A percentile compares a stretch with the other conserved stretches of the same genome.
Evolutionary conservation across 2,329 filamentous ascomycete species (phyloP).

Genomic region (Trichoderma arundinaceum): DNA sequence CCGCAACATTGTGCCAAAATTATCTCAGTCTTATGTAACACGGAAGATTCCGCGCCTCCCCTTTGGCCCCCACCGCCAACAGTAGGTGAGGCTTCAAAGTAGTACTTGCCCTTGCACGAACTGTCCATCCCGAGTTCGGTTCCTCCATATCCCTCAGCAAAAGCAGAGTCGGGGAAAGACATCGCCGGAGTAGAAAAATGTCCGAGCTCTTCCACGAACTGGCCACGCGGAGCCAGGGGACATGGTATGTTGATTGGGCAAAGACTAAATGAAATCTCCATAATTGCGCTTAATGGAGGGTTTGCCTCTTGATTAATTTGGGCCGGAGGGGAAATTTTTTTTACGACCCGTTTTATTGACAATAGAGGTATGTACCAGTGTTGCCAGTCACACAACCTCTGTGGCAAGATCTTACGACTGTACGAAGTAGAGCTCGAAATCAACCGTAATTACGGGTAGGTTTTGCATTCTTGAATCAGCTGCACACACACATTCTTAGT

Average conservation of each 20-base stretch:
- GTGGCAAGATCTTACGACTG: background rate
- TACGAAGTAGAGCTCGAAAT: background rate
- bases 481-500: background rate
- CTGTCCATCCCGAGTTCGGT: background rate
- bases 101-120: background rate
- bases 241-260: background rate
- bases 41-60: constrained; percentile 2
- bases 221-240: background rate
- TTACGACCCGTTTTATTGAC: background rate
- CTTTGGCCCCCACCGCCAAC: background rate
- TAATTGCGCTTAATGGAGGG: background rate
- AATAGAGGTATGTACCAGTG: background rate
- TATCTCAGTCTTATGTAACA: background rate
- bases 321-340: background rate
- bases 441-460: background rate
- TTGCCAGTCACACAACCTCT: background rate
- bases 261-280: background rate
- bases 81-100: background rate
- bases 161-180: background rate
- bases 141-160: background rate
- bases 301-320: background rate
- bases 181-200: background rate
- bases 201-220: background rate
- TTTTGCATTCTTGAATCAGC: background rate
- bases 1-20: background rate